These are phyloP conservation scores for Coniochaeta prunicola DNA, from an alignment of 2,329 filamentous ascomycete species.

Conservation along the genomic window DNA sequence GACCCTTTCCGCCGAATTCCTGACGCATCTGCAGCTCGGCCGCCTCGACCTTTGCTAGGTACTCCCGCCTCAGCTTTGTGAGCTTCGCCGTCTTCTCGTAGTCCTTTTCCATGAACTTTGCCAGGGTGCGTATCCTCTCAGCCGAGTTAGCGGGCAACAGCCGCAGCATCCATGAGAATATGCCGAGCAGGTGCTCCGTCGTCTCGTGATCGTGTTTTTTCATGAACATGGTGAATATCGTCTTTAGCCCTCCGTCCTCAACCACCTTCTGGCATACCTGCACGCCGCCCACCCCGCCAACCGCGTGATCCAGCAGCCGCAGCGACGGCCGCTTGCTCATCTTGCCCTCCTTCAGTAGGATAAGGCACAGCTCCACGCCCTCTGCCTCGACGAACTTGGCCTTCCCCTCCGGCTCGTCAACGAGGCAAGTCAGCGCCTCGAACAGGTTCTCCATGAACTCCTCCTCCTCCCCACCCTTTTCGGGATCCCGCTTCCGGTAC, in stretches of 20 bases:
- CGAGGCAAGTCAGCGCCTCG: slow-evolving; percentile 73
- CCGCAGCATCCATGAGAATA: slow-evolving; percentile 77
- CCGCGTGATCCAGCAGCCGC: slow-evolving; percentile 76
- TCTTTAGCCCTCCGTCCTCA: slow-evolving; percentile 77
- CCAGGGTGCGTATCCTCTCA: slow-evolving; percentile 72
- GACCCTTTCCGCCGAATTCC: slow-evolving; percentile 35
- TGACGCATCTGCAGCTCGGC: slow-evolving; percentile 57
- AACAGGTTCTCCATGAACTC: slow-evolving; percentile 95
- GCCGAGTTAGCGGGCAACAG: slow-evolving; percentile 71
- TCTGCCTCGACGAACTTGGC: slow-evolving; percentile 79
- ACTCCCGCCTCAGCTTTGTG: slow-evolving; percentile 63
- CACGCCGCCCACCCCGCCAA: slow-evolving; percentile 41
- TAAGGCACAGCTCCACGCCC: slow-evolving; percentile 81
- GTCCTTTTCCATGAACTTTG: slow-evolving; percentile 93
- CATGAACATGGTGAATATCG: slow-evolving; percentile 80
- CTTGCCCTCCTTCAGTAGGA: slow-evolving; percentile 87
- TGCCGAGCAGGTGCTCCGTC: slow-evolving; percentile 74
- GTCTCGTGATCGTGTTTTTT: slow-evolving; percentile 65
- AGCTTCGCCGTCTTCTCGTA: slow-evolving; percentile 78
- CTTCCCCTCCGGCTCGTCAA: slow-evolving; percentile 70
- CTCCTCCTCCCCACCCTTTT: slow-evolving; percentile 80
- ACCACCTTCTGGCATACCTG: slow-evolving; percentile 70
- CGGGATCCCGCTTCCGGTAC: slow-evolving; percentile 81
- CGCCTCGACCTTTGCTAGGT: slow-evolving; percentile 51
- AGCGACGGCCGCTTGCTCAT: slow-evolving; percentile 72